phyloP scores from a whole-genome alignment of 805 yeast genomes.

The Teunomyces barrocoloradensis region DNA sequence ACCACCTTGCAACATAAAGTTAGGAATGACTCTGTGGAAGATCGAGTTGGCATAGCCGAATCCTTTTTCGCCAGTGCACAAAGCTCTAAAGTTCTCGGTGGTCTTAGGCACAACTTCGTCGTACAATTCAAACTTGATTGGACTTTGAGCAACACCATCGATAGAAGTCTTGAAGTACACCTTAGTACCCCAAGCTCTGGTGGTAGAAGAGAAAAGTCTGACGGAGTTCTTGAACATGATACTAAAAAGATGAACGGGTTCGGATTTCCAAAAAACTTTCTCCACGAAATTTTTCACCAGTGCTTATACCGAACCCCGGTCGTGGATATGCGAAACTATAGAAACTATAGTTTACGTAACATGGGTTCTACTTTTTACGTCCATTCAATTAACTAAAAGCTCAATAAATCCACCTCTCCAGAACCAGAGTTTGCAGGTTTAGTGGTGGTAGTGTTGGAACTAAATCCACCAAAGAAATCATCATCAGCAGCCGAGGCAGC shows the following conservation, averaged over 20 bases:
- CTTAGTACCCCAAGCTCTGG: conserved; percentile 48
- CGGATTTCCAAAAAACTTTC: not conserved
- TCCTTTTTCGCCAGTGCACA: conserved; percentile 92
- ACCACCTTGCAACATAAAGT: conserved; percentile 91
- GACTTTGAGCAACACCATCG: conserved; percentile 46
- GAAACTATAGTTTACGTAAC: too few species aligned
- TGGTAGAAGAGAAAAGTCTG: conserved; percentile 52
- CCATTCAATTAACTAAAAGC: conserved; percentile 31
- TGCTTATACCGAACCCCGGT: not conserved
- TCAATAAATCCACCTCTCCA: conserved; percentile 50
- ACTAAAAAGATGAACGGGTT: too few species aligned
- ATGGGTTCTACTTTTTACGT: not conserved
- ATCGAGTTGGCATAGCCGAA: conserved; percentile 80
- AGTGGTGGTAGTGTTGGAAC: conserved; percentile 17
- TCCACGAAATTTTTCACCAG: not conserved
- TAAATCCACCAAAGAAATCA: conserved; percentile 34
- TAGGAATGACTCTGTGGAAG: conserved; percentile 97
- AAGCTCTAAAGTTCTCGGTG: conserved; percentile 76
- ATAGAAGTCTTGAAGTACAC: conserved; percentile 58
- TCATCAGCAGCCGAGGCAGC: conserved; percentile 16
- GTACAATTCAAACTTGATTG: conserved; percentile 42
- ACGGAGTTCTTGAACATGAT: conserved; percentile 19
- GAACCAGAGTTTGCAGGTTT: conserved; percentile 12
- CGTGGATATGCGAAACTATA: not conserved
- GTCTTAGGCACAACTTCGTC: conserved; percentile 67